These are phyloP conservation scores for Solanum appendiculatum DNA, from an alignment of 257 asterid genomes.

Conservation along the genomic window DNA sequence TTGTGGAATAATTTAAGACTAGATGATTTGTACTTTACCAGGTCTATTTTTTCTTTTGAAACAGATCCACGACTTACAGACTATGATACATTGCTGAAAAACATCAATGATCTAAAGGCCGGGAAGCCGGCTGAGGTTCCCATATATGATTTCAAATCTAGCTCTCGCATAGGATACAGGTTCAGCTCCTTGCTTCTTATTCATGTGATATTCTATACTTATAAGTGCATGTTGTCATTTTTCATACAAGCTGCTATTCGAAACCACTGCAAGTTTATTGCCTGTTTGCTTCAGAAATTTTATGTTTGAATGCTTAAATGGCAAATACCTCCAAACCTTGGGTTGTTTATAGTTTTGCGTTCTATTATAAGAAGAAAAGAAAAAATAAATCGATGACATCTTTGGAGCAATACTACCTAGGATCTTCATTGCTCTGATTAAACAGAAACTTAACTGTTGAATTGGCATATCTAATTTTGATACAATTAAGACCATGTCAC, in stretches of 20 bases:
- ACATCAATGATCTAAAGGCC: conserved; percentile 73
- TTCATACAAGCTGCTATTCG: not conserved
- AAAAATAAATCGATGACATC: not conserved
- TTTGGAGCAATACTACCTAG: not conserved
- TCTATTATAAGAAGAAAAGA: not conserved
- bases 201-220: not conserved
- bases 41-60: conserved; percentile 2
- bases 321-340: not conserved
- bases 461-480: not conserved
- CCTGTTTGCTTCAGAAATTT: not conserved
- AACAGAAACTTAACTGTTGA: not conserved
- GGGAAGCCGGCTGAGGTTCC: conserved; percentile 79
- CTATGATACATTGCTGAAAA: conserved; percentile 79
- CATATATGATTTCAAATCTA: conserved; percentile 94
- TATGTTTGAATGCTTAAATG: not conserved
- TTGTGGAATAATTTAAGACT: not conserved
- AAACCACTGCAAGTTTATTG: not conserved
- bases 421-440: not conserved
- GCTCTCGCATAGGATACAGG: conserved; percentile 96
- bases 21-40: not conserved
- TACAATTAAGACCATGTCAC: not conserved
- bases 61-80: conserved; percentile 98
- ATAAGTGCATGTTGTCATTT: not conserved
- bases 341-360: not conserved
- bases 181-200: conserved; percentile 14